Conservation (phyloP, 495 filamentous ascomycete genomes). For the Hypoxylon lenormandii region DNA sequence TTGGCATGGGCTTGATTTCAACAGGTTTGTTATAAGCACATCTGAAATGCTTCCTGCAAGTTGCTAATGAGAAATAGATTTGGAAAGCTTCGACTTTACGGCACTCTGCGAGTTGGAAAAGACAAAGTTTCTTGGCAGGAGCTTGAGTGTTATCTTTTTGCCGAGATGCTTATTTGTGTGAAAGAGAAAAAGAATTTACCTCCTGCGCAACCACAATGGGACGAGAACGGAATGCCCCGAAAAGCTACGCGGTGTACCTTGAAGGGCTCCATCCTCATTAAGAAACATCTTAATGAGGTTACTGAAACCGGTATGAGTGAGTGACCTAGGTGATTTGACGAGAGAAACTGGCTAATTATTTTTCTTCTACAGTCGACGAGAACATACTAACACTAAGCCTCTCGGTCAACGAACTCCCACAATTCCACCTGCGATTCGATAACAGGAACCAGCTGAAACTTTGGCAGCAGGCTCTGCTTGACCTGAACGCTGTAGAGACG, state of each 20-base stretch:
- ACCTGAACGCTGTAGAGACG: constrained; percentile 77
- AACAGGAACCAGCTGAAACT: constrained; percentile 85
- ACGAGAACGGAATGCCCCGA: constrained; percentile 68
- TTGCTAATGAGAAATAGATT: constrained; percentile 68
- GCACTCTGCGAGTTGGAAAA: constrained; percentile 92
- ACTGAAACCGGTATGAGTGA: constrained; percentile 68
- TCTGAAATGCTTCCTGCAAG: constrained; percentile 1
- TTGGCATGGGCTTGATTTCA: constrained; percentile 98
- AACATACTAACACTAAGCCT: constrained; percentile 89
- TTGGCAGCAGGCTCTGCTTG: constrained; percentile 88
- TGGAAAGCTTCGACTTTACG: constrained; percentile 91
- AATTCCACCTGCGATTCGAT: constrained; percentile 93
- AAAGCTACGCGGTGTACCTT: constrained; percentile 84
- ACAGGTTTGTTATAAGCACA: constrained; percentile 66
- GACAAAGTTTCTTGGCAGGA: constrained; percentile 98
- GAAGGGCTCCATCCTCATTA: constrained; percentile 98
- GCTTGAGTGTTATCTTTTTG: constrained; percentile 95
- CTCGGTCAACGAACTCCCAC: constrained; percentile 93
- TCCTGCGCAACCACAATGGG: constrained; percentile 66
- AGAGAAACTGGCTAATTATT: constrained; percentile 50
- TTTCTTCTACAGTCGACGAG: constrained; percentile 68
- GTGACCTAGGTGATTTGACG: constrained; percentile 34
- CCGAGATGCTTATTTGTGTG: constrained; percentile 99
- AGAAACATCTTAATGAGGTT: constrained; percentile 95
- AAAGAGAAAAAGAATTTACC: constrained; percentile 86